Evolutionary conservation across 768 basidiomycete genomes (phyloP).

Genomic region (Sporobolomyces pararoseus): DNA sequence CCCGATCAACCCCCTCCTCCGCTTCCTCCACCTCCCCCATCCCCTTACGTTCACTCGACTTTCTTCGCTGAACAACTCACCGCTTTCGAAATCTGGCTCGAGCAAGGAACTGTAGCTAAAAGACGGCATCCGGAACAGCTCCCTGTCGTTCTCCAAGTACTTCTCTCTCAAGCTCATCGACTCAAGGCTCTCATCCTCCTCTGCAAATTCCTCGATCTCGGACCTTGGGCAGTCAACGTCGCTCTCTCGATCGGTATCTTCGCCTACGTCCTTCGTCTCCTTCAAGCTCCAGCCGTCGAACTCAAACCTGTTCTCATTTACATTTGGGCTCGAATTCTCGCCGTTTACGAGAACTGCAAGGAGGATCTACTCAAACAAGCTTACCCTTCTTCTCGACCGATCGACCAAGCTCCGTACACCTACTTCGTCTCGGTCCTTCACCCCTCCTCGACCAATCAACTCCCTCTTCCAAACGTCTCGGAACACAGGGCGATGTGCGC

Average conservation of each 20-base stretch:
- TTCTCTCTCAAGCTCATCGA: slow-evolving; percentile 92
- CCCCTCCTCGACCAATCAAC: slow-evolving; percentile 46
- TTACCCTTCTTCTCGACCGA: slow-evolving; percentile 47
- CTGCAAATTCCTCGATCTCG: slow-evolving; percentile 95
- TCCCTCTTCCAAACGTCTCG: slow-evolving; percentile 76
- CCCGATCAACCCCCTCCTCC: slow-evolving; percentile 41
- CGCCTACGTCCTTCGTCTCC: slow-evolving; percentile 92
- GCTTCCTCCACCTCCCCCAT: slow-evolving; percentile 55
- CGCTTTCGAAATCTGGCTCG: slow-evolving; percentile 98
- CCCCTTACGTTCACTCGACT: slow-evolving; percentile 74
- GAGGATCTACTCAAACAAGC: slow-evolving; percentile 74
- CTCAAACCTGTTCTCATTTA: slow-evolving; percentile 97
- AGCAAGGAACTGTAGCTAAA: slow-evolving; percentile 66
- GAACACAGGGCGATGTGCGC: slow-evolving; percentile 99
- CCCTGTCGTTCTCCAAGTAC: slow-evolving; percentile 93
- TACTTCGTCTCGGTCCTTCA: slow-evolving; percentile 78
- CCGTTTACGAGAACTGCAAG: slow-evolving; percentile 91
- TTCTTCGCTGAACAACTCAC: slow-evolving; percentile 96
- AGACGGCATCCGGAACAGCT: slow-evolving; percentile 84
- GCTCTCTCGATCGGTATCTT: slow-evolving; percentile 96
- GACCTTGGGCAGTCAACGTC: slow-evolving; percentile 96
- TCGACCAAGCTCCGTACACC: slow-evolving; percentile 54
- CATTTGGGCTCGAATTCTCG: slow-evolving; percentile 96
- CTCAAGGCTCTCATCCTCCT: slow-evolving; percentile 90
- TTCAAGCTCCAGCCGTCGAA: slow-evolving; percentile 90